A percentile compares a stretch with the other conserved stretches of the same genome.
Conservation (phyloP, 352 stramenopile species). For the Phytophthora vignae region DNA sequence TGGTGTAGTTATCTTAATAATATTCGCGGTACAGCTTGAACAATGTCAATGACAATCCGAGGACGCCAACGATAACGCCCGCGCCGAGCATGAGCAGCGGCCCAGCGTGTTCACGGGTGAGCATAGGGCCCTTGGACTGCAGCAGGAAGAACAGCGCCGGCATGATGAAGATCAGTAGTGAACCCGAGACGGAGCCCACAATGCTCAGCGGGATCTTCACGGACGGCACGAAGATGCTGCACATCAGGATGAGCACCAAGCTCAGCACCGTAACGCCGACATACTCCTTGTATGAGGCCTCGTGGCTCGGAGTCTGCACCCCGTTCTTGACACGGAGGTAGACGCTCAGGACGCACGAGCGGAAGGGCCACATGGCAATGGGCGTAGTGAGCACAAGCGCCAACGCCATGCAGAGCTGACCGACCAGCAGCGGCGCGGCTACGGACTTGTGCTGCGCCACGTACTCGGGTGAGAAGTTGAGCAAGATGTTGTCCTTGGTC, state of each 20-base stretch:
- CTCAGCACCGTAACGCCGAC: slow-evolving; percentile 57
- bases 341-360: slow-evolving; percentile 75
- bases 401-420: slow-evolving; percentile 69
- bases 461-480: slow-evolving; percentile 82
- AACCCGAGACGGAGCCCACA: slow-evolving; percentile 79
- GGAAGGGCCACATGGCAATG: slow-evolving; percentile 84
- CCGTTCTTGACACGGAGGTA: slow-evolving; percentile 76
- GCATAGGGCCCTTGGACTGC: slow-evolving; percentile 50
- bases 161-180: slow-evolving; percentile 86
- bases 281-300: slow-evolving; percentile 57
- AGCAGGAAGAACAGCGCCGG: slow-evolving; percentile 81
- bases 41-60: slow-evolving; percentile 50
- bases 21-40: slow-evolving; percentile 53
- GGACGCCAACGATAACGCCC: slow-evolving; percentile 54
- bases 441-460: slow-evolving; percentile 53
- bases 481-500: slow-evolving; percentile 78
- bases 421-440: slow-evolving; percentile 56
- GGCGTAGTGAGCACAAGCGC: slow-evolving; percentile 71
- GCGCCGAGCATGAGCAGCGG: slow-evolving; percentile 69
- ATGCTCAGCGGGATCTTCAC: slow-evolving; percentile 85
- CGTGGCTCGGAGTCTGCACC: slow-evolving; percentile 67
- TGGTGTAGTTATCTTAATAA: slow-evolving; percentile 38
- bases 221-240: slow-evolving; percentile 78
- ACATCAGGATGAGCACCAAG: slow-evolving; percentile 68
- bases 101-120: slow-evolving; percentile 50